phyloP scores from a whole-genome alignment of 2,329 filamentous ascomycete genomes.

The Basipetospora chlamydospora region DNA sequence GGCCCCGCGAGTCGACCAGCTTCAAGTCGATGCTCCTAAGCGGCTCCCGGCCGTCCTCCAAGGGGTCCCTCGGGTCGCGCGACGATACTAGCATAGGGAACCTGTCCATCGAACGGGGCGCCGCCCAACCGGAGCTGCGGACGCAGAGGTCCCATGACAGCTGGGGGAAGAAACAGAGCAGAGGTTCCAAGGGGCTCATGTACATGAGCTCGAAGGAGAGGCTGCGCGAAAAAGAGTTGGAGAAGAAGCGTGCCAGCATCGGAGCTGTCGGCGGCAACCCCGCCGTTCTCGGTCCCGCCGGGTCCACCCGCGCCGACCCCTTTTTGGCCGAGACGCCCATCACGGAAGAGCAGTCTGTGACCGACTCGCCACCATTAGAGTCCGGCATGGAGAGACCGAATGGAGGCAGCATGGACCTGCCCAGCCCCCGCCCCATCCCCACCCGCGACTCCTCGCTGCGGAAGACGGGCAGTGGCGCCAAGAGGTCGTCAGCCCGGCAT shows the following conservation, averaged over 20 bases:
- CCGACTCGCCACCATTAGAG: slow-evolving; percentile 14
- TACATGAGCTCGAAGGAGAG: slow-evolving; percentile 62
- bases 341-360: slow-evolving; percentile 33
- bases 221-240: slow-evolving; percentile 45
- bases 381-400: slow-evolving; percentile 16
- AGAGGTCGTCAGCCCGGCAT: slow-evolving; percentile 35
- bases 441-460: slow-evolving; percentile 53
- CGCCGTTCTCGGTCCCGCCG: slow-evolving; percentile 12
- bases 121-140: slow-evolving; percentile 33
- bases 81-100: slow-evolving; percentile 51
- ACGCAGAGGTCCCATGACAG: slow-evolving; percentile 43
- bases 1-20: slow-evolving; percentile 35
- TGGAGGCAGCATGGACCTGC: slow-evolving; percentile 16
- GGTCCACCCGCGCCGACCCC: slow-evolving; percentile 26
- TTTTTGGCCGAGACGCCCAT: slow-evolving; percentile 39
- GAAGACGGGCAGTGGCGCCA: slow-evolving; percentile 37
- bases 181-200: slow-evolving; percentile 45
- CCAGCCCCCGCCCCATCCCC: slow-evolving; percentile 43
- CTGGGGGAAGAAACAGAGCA: slow-evolving; percentile 42
- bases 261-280: slow-evolving; percentile 23
- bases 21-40: slow-evolving; percentile 46
- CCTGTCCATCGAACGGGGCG: slow-evolving; percentile 44
- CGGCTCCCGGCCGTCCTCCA: slow-evolving; percentile 45
- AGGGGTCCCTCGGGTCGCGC: slow-evolving; percentile 37
- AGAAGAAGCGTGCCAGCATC: slow-evolving; percentile 40